Evolutionary conservation across 108 stramenopile species (phyloP), one percentile per base, ranked within the genome.

Genomic region (Stephanodiscus triporus): DNA sequence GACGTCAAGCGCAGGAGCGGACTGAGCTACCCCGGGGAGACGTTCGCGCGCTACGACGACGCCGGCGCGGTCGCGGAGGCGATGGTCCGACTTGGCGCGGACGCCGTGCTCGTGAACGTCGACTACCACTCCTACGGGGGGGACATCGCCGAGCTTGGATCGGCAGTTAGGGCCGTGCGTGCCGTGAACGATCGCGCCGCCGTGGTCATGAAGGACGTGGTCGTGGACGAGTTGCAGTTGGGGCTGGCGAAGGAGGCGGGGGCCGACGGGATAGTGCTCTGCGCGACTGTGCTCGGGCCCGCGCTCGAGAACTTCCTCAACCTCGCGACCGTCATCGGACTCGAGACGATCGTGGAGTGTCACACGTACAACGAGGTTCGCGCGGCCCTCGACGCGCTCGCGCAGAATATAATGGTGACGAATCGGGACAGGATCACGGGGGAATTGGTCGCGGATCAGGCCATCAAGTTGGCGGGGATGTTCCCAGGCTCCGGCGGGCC

Each of bases 131-230:
- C 89, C 2, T 95, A 95, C 55, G 95, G 95, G 3, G 95, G 95
- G 10, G 95, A 95, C 66, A 54, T 93, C 45, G 59, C 80, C 8
- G 95, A 95, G 82, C 69, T 95, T 29, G 84, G 84, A 69, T 84
- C 87, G 7, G 88, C 95, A 0, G 89, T 95, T 7, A 47, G 66
- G 20, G 89, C 90, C 17, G 95, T 95, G 5, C 77, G 89, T 17
- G 66, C 65, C 24, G 85, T 86, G 8, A 82, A 78, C 57, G 73
- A 88, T 36, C 77, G 86, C 11, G 95, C 91, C 24, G 92, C 95
- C 4, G 92, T 95, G 11, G 90, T 95, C 26, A 92, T 95, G 92
- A 95, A 95, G 66, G 95, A 95, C 66, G 92, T 95, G 76, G 91
- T 95, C 24, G 92, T 95, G 54, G 95, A 95, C 67, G 95, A 95